Conservation (phyloP, 2,329 filamentous ascomycete species). For the Epichloe typhina region DNA sequence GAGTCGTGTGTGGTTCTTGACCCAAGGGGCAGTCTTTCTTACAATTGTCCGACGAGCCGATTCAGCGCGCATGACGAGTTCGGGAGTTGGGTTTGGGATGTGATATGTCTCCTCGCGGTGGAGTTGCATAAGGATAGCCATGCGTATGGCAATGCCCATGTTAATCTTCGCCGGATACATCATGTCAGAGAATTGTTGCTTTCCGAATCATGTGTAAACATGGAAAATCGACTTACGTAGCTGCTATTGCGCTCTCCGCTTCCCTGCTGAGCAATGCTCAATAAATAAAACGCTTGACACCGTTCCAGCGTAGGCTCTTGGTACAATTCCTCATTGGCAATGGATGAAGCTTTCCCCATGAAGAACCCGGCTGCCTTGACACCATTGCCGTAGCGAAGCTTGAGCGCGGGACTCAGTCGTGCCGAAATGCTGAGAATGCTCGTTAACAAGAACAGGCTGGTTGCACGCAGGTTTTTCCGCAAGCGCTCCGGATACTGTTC, state of each 20-base stretch:
- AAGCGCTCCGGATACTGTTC: slow-evolving; percentile 34
- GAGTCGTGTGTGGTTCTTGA: neutral
- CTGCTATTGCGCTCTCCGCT: slow-evolving; percentile 39
- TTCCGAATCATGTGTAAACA: neutral
- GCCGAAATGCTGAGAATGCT: slow-evolving; percentile 44
- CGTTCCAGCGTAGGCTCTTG: slow-evolving; percentile 38
- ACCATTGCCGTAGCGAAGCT: slow-evolving; percentile 35
- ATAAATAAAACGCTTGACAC: slow-evolving; percentile 45
- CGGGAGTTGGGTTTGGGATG: slow-evolving; percentile 26
- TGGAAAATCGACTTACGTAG: slow-evolving; percentile 28
- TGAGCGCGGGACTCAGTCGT: slow-evolving; percentile 36
- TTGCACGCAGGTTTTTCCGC: slow-evolving; percentile 30
- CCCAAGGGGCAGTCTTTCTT: slow-evolving; percentile 12
- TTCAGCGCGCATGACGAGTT: slow-evolving; percentile 35
- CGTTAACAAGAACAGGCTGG: slow-evolving; percentile 41
- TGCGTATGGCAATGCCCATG: slow-evolving; percentile 41
- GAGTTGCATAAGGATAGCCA: slow-evolving; percentile 41
- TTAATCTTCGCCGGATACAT: slow-evolving; percentile 29
- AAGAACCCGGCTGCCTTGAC: slow-evolving; percentile 39
- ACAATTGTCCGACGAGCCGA: slow-evolving; percentile 44
- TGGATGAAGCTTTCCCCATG: slow-evolving; percentile 33
- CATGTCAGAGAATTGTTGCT: neutral
- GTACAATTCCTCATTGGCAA: slow-evolving; percentile 39
- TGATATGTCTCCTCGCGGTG: slow-evolving; percentile 43
- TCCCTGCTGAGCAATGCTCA: slow-evolving; percentile 46